Evolutionary conservation across 2,329 filamentous ascomycete genomes (phyloP).

Genomic region (Arthrobotrys sphaeroides): DNA sequence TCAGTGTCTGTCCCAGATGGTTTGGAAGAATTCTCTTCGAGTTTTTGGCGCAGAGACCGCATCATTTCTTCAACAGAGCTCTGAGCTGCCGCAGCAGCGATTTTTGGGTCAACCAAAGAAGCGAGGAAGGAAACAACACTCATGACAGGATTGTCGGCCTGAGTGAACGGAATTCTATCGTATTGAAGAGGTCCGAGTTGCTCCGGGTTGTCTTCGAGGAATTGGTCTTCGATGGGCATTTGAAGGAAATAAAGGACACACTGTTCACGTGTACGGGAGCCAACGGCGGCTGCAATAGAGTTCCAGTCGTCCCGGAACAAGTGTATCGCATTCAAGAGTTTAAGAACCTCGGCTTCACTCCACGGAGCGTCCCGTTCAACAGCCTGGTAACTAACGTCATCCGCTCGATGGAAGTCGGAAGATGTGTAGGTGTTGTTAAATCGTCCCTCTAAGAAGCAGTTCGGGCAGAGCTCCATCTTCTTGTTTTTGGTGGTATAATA

Average conservation of each 20-base stretch:
- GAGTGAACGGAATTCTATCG: conserved; percentile 74
- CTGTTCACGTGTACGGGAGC: conserved; percentile 89
- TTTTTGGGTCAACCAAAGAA: conserved; percentile 85
- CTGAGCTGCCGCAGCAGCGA: conserved; percentile 88
- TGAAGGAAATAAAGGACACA: conserved; percentile 97
- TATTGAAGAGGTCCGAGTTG: conserved; percentile 75
- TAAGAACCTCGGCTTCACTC: conserved; percentile 88
- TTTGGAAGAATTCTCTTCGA: conserved; percentile 67
- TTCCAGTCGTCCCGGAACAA: conserved; percentile 96
- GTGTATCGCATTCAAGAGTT: conserved; percentile 89
- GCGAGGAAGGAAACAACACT: conserved; percentile 95
- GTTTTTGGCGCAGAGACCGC: conserved; percentile 77
- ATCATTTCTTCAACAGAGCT: conserved; percentile 88
- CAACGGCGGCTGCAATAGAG: conserved; percentile 89
- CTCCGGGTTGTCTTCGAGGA: conserved; percentile 80
- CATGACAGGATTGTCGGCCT: conserved; percentile 94
- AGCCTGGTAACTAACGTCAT: conserved; percentile 83
- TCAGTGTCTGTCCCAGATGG: conserved; percentile 41
- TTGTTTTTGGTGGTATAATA: conserved; percentile 74
- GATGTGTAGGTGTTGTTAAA: conserved; percentile 81
- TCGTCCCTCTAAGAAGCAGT: conserved; percentile 85
- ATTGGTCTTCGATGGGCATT: conserved; percentile 96
- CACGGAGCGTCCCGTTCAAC: conserved; percentile 88
- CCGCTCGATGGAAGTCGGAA: conserved; percentile 85
- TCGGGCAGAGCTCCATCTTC: conserved; percentile 79